Evolutionary conservation across 2,329 filamentous ascomycete genomes (phyloP).

Genomic region (Penicillium concentricum): DNA sequence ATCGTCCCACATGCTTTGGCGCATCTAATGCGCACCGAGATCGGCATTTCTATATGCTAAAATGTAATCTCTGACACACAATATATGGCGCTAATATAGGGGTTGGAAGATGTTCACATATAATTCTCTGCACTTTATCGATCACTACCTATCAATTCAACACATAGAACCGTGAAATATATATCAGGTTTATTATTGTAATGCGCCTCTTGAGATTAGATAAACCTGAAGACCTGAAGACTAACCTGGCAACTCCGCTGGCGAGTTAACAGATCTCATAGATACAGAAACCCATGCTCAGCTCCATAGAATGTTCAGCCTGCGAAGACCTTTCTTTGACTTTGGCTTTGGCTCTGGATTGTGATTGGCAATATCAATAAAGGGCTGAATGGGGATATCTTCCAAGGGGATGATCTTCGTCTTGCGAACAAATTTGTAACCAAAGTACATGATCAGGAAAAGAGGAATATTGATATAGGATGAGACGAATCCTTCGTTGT

Average conservation of each 20-base stretch:
- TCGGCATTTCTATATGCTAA: too few relatives aligned
- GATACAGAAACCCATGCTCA: neutral
- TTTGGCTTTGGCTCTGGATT: neutral
- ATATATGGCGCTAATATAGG: too few relatives aligned
- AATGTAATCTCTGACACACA: too few relatives aligned
- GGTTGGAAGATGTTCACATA: too few relatives aligned
- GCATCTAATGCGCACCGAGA: too few relatives aligned
- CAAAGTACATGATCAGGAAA: conserved; percentile 34
- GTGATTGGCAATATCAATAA: neutral
- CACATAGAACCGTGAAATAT: neutral
- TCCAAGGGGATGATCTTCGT: neutral
- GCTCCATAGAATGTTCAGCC: neutral
- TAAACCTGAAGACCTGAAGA: too few relatives aligned
- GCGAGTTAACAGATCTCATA: neutral
- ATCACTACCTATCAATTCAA: neutral
- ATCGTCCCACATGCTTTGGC: too few relatives aligned
- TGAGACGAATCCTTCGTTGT: conserved; percentile 60
- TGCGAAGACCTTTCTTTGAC: neutral
- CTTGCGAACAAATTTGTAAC: neutral
- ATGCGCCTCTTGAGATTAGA: neutral
- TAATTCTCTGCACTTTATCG: neutral
- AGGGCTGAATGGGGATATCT: neutral
- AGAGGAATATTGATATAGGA: conserved; percentile 59
- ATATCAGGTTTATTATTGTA: neutral
- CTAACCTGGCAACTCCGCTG: too few relatives aligned